Conservation (phyloP, 305 asterid species). For the Plantago rigida region DNA sequence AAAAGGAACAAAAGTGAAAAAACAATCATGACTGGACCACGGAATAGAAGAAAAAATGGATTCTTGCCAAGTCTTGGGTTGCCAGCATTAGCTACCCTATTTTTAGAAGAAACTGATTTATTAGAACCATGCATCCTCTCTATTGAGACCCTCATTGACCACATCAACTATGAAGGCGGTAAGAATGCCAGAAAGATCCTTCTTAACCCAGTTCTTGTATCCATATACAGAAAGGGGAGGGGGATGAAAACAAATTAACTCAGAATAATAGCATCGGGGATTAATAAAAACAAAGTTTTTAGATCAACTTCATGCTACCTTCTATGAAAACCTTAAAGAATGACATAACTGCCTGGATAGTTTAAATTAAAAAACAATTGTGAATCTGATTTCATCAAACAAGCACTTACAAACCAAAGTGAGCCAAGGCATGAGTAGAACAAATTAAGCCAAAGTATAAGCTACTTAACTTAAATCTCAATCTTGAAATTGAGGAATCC, state of each 20-base stretch:
- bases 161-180: not conserved
- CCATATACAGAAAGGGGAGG: too few relatives aligned
- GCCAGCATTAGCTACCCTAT: conserved; percentile 2
- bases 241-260: not conserved
- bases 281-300: not conserved
- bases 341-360: not conserved
- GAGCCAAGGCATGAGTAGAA: not conserved
- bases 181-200: not conserved
- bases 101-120: not conserved
- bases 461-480: not conserved
- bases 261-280: too few relatives aligned
- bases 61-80: conserved; percentile 26
- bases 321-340: not conserved
- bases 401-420: too few relatives aligned
- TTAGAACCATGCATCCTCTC: not conserved
- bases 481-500: not conserved
- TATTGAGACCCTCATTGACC: not conserved
- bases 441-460: not conserved
- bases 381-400: not conserved
- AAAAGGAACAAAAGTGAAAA: conserved; percentile 43
- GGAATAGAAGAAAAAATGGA: conserved; percentile 34
- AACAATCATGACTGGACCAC: conserved; percentile 33
- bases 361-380: not conserved
- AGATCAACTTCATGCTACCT: not conserved
- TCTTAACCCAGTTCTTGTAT: too few relatives aligned